Percentiles rank a stretch among this genome's conserved stretches.
phyloP scores from a whole-genome alignment of 371 early-diverging fungal genomes.

The Apophysomyces sp. region DNA sequence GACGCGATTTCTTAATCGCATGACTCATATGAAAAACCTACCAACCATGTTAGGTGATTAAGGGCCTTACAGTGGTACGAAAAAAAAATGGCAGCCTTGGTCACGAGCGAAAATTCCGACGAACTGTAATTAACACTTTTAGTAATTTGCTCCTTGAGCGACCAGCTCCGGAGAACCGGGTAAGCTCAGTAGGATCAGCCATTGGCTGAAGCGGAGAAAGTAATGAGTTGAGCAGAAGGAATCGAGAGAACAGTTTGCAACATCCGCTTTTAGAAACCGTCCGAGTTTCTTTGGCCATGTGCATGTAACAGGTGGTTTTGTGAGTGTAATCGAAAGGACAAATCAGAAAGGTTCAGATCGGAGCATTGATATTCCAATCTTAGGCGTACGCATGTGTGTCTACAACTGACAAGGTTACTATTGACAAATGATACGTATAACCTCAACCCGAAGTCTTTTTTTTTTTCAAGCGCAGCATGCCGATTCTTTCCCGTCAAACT shows the following conservation, averaged over 20 bases:
- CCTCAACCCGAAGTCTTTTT: too few species aligned
- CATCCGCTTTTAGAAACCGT: conserved; percentile 2
- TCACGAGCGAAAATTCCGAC: not conserved
- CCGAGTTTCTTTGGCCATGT: not conserved
- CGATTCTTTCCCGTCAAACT: too few species aligned
- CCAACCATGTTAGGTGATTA: conserved; percentile 2
- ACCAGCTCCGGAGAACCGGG: not conserved
- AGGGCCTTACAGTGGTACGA: not conserved
- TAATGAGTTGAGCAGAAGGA: not conserved
- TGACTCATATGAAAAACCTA: not conserved
- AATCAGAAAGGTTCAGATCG: not conserved
- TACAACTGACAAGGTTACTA: too few species aligned
- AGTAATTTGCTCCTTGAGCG: not conserved
- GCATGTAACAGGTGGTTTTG: not conserved
- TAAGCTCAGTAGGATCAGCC: not conserved
- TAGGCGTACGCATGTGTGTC: too few species aligned
- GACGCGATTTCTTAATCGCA: not conserved
- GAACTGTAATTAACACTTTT: not conserved
- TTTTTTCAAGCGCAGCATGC: too few species aligned
- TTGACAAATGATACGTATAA: too few species aligned
- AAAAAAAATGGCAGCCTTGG: not conserved
- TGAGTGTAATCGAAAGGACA: not conserved
- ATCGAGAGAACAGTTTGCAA: not conserved
- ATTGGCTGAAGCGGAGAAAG: not conserved
- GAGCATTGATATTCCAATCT: too few species aligned